Evolutionary conservation across 1,284 basidiomycete genomes (phyloP), one percentile per base, ranked within the genome.

Genomic region (Apiotrichum laibachii): DNA sequence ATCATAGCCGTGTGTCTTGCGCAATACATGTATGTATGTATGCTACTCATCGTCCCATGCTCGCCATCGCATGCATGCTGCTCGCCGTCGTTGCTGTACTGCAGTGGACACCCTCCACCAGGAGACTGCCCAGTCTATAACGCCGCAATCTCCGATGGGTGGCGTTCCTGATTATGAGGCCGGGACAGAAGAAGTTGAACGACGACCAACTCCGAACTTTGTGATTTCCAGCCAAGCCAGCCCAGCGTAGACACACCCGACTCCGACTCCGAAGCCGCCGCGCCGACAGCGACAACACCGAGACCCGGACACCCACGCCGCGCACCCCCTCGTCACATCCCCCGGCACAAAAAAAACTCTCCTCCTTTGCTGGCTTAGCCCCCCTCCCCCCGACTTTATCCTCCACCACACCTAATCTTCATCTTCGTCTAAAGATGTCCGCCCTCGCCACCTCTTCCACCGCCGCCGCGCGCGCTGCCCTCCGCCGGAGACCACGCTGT

Each of bases 401-500:
- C 35, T 22, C 22, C 22, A n/a, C 31, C 15, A 13, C 22, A 31
- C 45, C 15, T 43, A 45, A 55, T 55, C 45, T 55, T 44, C 44
- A 31, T 31, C 26, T 31, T 3, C 26, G 4, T 3, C 26, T 31
- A 31, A 31, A 31, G 26, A 31, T 31, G 26, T 31, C 26, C 26
- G 26, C 26, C 26, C 18, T 48, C 35, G 31, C 46, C 37, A 18
- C 45, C 42, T 37, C 50, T 12, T 39, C 52, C 22, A 43, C 40
- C 40, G 18, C 40, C 22, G 26, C 33, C 45, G 53, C 22, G 44
- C 53, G 45, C 53, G 37, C 52, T 21, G 43, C 52, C n/a, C 44
- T 45, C n/a, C 18, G 40, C 22, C 35, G 53, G 45, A n/a, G 35
- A 55, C 45, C 53, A 48, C 22, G 53, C 33, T 33, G 37, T 55